Evolutionary conservation across 441 rosid species (phyloP).

Genomic region (Populus hybrid): DNA sequence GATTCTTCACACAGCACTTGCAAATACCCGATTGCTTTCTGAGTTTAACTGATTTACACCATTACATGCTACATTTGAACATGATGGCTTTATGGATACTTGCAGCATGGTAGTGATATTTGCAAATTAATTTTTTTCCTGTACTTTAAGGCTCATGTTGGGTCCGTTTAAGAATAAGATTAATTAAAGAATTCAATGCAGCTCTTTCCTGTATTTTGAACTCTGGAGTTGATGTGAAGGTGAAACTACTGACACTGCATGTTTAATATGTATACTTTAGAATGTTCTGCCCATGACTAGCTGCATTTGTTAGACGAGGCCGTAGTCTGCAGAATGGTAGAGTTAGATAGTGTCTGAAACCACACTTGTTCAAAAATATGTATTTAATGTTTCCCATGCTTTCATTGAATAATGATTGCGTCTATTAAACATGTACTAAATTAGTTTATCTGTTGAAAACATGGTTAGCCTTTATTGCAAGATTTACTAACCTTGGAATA

Average conservation of each 20-base stretch:
- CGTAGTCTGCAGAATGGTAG: not conserved
- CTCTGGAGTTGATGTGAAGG: not conserved
- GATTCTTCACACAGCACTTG: not conserved
- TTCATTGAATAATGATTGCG: not conserved
- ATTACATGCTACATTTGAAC: not conserved
- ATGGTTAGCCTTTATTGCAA: not conserved
- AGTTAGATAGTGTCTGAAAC: not conserved
- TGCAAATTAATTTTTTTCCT: not conserved
- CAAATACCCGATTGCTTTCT: not conserved
- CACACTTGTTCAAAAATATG: not conserved
- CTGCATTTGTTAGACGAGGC: too few relatives aligned
- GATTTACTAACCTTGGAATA: not conserved
- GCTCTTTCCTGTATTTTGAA: not conserved
- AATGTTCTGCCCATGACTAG: not conserved
- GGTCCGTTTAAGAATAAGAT: not conserved
- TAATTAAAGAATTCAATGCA: not conserved
- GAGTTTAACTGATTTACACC: not conserved
- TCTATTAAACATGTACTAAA: not conserved
- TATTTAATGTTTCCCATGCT: not conserved
- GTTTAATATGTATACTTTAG: not conserved
- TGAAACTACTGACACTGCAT: not conserved
- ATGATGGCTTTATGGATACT: not conserved
- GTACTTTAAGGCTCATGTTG: not conserved
- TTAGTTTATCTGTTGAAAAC: not conserved
- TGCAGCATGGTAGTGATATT: not conserved